These are phyloP conservation scores for Furcasterigmium furcatum DNA, from an alignment of 2,329 filamentous ascomycete genomes.

Conservation along the genomic window DNA sequence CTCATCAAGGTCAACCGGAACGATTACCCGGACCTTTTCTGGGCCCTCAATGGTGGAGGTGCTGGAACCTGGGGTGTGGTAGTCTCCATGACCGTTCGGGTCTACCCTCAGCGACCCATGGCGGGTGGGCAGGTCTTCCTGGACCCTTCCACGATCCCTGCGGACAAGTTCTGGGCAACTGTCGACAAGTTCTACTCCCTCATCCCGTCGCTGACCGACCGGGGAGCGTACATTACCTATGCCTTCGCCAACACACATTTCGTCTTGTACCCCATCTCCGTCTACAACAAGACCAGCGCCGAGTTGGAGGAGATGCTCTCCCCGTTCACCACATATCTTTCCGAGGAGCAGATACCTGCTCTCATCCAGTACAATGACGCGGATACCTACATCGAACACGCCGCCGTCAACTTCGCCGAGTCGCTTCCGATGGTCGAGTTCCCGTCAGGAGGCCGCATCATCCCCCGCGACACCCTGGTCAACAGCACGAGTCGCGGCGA, in stretches of 20 bases:
- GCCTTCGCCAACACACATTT: not conserved
- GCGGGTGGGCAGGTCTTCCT: conserved; percentile 38
- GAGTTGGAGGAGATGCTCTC: conserved; percentile 37
- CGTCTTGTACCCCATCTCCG: not conserved
- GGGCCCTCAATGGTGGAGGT: conserved; percentile 59
- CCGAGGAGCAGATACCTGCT: conserved; percentile 19
- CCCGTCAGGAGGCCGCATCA: conserved; percentile 35
- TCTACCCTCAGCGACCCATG: conserved; percentile 38
- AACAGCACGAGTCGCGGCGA: conserved; percentile 21
- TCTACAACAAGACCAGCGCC: conserved; percentile 29
- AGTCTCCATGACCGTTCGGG: conserved; percentile 49
- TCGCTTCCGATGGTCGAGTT: conserved; percentile 28
- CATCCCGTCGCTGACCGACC: not conserved
- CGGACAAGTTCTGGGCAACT: conserved; percentile 44
- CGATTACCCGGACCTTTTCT: conserved; percentile 56
- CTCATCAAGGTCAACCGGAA: conserved; percentile 42
- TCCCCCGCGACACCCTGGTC: conserved; percentile 29
- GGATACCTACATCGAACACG: conserved; percentile 15
- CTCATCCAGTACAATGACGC: not conserved
- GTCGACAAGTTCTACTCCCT: conserved; percentile 34
- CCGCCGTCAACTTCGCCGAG: conserved; percentile 26
- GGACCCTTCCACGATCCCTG: conserved; percentile 10
- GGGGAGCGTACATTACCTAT: not conserved
- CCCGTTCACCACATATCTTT: conserved; percentile 37
- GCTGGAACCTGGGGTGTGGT: conserved; percentile 58